Base-by-base conservation (phyloP, 176 grass and related monocot species). In the Luzula sylvatica region DNA sequence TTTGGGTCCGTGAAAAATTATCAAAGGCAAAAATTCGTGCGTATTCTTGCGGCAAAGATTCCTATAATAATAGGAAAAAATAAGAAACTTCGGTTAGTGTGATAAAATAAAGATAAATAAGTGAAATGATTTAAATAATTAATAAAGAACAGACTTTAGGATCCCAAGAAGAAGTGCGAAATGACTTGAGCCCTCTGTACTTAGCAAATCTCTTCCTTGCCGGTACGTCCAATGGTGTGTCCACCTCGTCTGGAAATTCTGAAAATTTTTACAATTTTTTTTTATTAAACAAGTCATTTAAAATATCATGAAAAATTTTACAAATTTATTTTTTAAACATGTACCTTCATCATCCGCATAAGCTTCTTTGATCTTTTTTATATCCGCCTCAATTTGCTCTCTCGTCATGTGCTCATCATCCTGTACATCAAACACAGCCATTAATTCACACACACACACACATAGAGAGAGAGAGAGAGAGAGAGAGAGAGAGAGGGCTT, bases 201-300 rank as follows among this genome's bases (percentile, higher is more conserved):
- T 82, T 96, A 28, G 92, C 92, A 74, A 96, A 96, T 46, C 92
- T 68, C 35, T 67, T 96, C 69, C 78, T 96, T 53, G 92, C 92
- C 14, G 78, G 92, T 11, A 82, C 42, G 79, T 89, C 81, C 42
- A 96, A 58, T 53, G 92, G 92, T 25, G 92, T 96, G 47, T 96
- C 92, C 68, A 96, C 85, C 67, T 96, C 92, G 74, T 96, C 92
- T 13, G 92, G 92, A 76, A 86, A 96, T 65, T 96, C 92, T 96
- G 81, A 44, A 71, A 80, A 58, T 48, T 55, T 45, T 22, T 59
- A 4, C 35, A 42, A 25, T 42, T n/a, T 63, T 65, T 13, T 59
- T 22, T 35, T 11, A 21, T 70, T 60, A 53, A 38, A 46, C 48
- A 40, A 17, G 0, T n/a, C n/a, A n/a, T 38, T 51, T 17, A 59